Conservation (phyloP, 148 eudicot species). For the Chenopodium suecicum region DNA sequence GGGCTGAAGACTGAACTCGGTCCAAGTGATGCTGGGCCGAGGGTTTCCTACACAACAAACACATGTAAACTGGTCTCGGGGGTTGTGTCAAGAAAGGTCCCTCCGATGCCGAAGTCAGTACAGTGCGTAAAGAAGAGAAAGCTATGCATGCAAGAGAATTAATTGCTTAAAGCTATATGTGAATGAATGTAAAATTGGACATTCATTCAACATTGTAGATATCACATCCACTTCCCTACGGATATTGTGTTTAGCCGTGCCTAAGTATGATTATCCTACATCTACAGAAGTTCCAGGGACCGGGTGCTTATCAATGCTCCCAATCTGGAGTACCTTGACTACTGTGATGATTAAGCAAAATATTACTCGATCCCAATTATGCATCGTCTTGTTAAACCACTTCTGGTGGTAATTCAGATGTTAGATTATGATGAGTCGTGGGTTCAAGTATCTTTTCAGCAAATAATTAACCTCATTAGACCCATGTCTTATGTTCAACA, state of each 20-base stretch:
- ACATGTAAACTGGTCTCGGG: no score
- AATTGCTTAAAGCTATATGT: no score
- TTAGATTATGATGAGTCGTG: background rate
- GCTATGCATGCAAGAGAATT: no score
- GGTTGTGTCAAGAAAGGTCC: no score
- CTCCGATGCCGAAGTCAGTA: no score
- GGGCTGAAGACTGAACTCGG: no score
- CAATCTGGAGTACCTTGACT: conserved; percentile 10
- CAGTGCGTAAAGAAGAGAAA: no score
- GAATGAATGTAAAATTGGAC: no score
- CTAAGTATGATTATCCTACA: no score
- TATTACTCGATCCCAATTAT: background rate
- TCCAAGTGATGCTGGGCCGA: no score
- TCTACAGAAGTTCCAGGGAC: no score
- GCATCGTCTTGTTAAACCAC: conserved; percentile 10
- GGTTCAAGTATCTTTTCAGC: background rate
- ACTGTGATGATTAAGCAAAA: background rate
- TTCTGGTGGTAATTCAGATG: background rate
- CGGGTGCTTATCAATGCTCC: conserved; percentile 21
- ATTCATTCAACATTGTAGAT: background rate
- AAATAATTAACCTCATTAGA: conserved; percentile 6
- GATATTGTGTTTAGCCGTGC: background rate
- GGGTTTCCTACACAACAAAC: no score
- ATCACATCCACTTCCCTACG: conserved; percentile 5
- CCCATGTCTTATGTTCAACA: conserved; percentile 21